Evolutionary conservation across 768 basidiomycete species (phyloP).

Genomic region (Strobilomyces confusus): DNA sequence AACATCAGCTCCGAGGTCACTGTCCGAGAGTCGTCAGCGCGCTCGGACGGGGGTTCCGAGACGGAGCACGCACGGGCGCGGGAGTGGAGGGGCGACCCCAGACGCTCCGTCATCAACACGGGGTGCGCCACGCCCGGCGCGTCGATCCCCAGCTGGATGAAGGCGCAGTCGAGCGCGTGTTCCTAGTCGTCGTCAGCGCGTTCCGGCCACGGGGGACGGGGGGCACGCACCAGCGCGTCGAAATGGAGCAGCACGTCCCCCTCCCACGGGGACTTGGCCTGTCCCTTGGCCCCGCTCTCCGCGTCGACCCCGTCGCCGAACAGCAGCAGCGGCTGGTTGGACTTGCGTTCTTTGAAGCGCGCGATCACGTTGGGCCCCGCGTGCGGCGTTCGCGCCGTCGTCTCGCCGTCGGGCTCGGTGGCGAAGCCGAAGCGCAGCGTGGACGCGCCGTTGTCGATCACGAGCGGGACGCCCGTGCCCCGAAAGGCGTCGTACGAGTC

Average conservation of each 20-base stretch:
- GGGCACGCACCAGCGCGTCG: slow-evolving; percentile 75
- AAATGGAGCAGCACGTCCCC: slow-evolving; percentile 90
- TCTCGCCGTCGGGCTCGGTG: slow-evolving; percentile 26
- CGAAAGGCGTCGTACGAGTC: slow-evolving; percentile 53
- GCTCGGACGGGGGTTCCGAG: not conserved
- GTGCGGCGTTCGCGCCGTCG: slow-evolving; percentile 39
- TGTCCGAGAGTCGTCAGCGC: slow-evolving; percentile 34
- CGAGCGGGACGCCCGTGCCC: slow-evolving; percentile 54
- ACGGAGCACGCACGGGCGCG: slow-evolving; percentile 60
- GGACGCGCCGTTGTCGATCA: slow-evolving; percentile 89
- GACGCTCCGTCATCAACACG: slow-evolving; percentile 88
- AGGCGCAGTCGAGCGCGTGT: slow-evolving; percentile 89
- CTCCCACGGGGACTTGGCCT: slow-evolving; percentile 85
- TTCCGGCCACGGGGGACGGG: no score
- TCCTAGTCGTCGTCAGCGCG: no score
- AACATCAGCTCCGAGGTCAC: slow-evolving; percentile 97
- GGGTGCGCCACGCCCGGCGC: slow-evolving; percentile 76
- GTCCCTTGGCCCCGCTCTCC: slow-evolving; percentile 79
- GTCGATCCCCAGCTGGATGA: slow-evolving; percentile 82
- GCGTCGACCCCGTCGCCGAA: slow-evolving; percentile 87
- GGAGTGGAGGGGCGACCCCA: slow-evolving; percentile 86
- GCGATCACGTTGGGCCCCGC: slow-evolving; percentile 69
- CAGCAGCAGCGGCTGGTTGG: slow-evolving; percentile 75
- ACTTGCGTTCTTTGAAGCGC: slow-evolving; percentile 87
- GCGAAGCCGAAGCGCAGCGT: slow-evolving; percentile 82